Evolutionary conservation across 73 alveolate species (phyloP), one percentile per base, ranked within the genome.

Genomic region (Paramecium sonneborni): DNA sequence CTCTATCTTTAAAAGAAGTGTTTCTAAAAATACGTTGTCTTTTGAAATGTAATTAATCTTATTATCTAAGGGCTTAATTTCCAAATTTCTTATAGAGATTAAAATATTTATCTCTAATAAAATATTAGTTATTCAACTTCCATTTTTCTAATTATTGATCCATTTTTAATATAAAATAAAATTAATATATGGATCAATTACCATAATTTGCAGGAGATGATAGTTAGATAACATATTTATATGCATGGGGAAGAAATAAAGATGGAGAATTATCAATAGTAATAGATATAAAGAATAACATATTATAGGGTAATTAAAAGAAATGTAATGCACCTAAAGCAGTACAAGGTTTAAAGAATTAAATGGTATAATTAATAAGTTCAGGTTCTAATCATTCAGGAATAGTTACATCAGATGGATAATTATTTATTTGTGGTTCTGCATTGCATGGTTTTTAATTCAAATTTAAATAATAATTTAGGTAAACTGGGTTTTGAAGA

Each of bases 211-310:
- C 67, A 74, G 21, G 14, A 23, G 90, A 88, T 43, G 82, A 52
- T 24, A 9, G 15, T 30, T 18, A 69, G 43, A 70, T 56, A 43
- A 38, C 67, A 24, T 88, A 69, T 57, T 32, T 92, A 0, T 85
- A 34, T 87, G 97, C 98, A 21, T 98, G 99, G 99, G 99, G 99
- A 52, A 97, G 98, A 93, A 98, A 98, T 88, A 88, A 94, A 93
- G 97, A 95, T 72, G 99, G 99, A 24, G 99, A 97, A 93, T 95
- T 97, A 15, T 98, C 99, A 6, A 82, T 98, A 44, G 99, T 98
- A 38, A 92, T 3, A 6, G 68, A 52, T 18, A 18, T 52, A 6
- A 52, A 15, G 85, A 95, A 21, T 90, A 85, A 46, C 95, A 94
- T 85, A 93, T 20, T 6, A 24, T 79, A 79, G 90, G 90, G 90